phyloP scores from a whole-genome alignment of 2,329 filamentous ascomycete species.

The Fusarium decemcellulare region DNA sequence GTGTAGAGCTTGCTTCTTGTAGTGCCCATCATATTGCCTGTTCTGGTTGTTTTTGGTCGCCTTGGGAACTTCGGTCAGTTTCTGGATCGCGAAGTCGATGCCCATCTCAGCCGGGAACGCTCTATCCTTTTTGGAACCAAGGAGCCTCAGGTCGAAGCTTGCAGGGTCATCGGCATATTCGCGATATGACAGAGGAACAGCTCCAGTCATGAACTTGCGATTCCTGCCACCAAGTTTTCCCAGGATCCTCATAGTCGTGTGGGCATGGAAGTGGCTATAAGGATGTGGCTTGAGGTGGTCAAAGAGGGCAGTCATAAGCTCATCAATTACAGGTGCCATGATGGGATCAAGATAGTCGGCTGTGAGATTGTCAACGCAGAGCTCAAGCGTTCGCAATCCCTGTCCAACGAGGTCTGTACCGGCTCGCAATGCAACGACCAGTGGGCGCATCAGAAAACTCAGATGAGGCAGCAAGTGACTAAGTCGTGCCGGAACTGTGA shows the following conservation, averaged over 20 bases:
- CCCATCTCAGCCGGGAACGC: constrained; percentile 90
- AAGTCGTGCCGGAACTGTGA: constrained; percentile 94
- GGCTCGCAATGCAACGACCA: constrained; percentile 94
- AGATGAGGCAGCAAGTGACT: constrained; percentile 96
- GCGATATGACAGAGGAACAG: constrained; percentile 86
- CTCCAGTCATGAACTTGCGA: constrained; percentile 93
- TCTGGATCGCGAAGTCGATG: constrained; percentile 89
- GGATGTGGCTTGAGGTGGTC: constrained; percentile 94
- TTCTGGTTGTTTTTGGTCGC: constrained; percentile 62
- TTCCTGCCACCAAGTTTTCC: constrained; percentile 97
- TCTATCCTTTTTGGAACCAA: constrained; percentile 90
- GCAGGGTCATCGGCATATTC: constrained; percentile 88
- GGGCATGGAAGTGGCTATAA: constrained; percentile 97
- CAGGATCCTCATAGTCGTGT: constrained; percentile 97
- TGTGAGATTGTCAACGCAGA: constrained; percentile 98
- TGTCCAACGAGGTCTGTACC: constrained; percentile 96
- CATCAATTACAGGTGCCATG: constrained; percentile 98
- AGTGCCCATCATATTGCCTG: constrained; percentile 82
- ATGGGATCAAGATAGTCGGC: constrained; percentile 98
- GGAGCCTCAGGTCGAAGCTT: constrained; percentile 89
- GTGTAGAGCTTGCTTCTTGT: constrained; percentile 93
- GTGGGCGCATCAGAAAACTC: constrained; percentile 95
- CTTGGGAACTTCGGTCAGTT: constrained; percentile 86
- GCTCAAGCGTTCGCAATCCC: constrained; percentile 90
- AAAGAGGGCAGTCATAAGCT: constrained; percentile 97